Base-by-base conservation (phyloP, 2,329 filamentous ascomycete genomes). In the Calonectria henricotiae region DNA sequence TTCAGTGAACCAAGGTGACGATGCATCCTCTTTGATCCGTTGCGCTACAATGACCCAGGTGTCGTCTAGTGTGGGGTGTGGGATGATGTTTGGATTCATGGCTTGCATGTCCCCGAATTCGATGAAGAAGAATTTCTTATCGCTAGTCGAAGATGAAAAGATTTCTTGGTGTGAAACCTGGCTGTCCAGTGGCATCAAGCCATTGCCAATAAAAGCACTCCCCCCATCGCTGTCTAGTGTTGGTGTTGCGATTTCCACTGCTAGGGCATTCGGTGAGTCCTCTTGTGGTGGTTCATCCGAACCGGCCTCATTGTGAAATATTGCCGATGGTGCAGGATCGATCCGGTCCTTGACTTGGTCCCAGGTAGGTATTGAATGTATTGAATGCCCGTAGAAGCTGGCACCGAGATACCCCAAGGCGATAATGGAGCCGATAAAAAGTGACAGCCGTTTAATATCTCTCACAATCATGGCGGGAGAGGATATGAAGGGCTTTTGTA, bases 21-120 rank as follows among this genome's bases (percentile, higher is more conserved):
- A 64, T 4, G 77, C 74, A 11, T 74, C 71, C 5, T 79, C 70
- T 25, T 81, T 78, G 23, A 81, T 76, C 62, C 81, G 80, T 75
- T 89, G 88, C 4, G 86, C 87, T 4, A 88, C 83, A 27, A 90
- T 82, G 69, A 87, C 84, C 83, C 84, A 90, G 1, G 82, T 86
- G 46, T 87, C 77, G 3, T 82, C 78, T 7, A 82, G 75, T 1
- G 75, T 79, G 3, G 88, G 88, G 75, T 90, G 89, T 0, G 89
- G 88, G 44, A 90, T 83, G 71, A 90, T 85, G 78, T 87, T 90
- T 17, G 89, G 88, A 69, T 90, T 90, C 67, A 87, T 83, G 37
- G 82, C 82, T 7, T 75, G 65, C 6, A 81, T 74, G 39, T 78
- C 78, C 12, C 80, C 83, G 71, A 90, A 89, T 17, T 82, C 78